Evolutionary conservation across 805 yeast genomes (phyloP), one percentile per base, ranked within the genome.

Genomic region (Zygoascus biomembranicola): DNA sequence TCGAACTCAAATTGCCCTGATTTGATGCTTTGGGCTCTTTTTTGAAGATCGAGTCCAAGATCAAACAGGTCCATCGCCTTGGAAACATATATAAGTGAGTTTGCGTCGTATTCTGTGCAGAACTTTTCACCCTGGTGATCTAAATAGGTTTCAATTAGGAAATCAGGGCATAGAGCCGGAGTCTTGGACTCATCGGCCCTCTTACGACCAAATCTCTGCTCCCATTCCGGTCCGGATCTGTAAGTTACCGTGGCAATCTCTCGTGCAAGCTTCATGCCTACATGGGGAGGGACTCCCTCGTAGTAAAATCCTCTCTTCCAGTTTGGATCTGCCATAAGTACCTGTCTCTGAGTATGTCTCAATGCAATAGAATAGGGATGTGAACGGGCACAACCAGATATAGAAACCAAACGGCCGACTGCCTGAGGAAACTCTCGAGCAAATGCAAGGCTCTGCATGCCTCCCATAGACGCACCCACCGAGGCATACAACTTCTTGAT

Each of bases 181-280:
- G 85, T 79, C 56, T 74, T 75, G 1, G 81, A 72, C 18, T 89
- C 92, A 64, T 88, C 90, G 0, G 95, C 85, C 56, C 97, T 75
- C 61, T 85, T 88, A 53, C 95, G 80, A 3, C 96, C 96, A 67
- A 90, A 90, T 55, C 97, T 73, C 57, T 82, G 80, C 67, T 90
- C 97, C 97, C 97, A 90, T 69, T 90, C 97, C 1, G 97, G 97
- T 2, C 97, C 97, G 0, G 96, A 87, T 60, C 97, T 76, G 68
- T 90, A 90, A 0, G 97, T 89, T 52, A 90, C 87, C 0, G 97
- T 90, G 32, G 97, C 97, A 49, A 90, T 88, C 67, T 89, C 96
- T 58, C 97, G 77, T 1, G 97, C 92, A 39, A 90, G 76, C 66
- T 90, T 90, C 97, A 90, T 90, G 14, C 97, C 97, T 23, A 85